phyloP scores from a whole-genome alignment of 768 basidiomycete species.

The Pholiota molesta region DNA sequence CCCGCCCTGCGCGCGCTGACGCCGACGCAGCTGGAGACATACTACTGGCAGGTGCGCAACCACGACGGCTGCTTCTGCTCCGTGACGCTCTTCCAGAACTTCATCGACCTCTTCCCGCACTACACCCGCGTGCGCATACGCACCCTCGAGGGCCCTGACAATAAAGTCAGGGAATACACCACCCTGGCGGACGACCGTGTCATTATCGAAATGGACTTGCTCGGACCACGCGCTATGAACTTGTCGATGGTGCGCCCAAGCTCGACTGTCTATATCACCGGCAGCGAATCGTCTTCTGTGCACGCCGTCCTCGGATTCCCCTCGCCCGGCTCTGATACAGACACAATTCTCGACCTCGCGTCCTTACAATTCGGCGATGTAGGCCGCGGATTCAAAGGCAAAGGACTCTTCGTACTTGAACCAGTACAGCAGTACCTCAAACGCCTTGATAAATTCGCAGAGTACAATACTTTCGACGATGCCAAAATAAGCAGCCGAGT shows the following conservation, averaged over 20 bases:
- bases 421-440: slow-evolving; percentile 15
- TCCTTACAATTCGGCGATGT: slow-evolving; percentile 28
- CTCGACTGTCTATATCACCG: slow-evolving; percentile 18
- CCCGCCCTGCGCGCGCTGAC: slow-evolving; percentile 10
- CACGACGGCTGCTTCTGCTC: slow-evolving; percentile 25
- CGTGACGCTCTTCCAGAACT: slow-evolving; percentile 23
- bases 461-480: slow-evolving; percentile 17
- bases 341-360: slow-evolving; percentile 25
- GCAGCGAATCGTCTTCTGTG: slow-evolving; percentile 4
- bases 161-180: slow-evolving; percentile 11
- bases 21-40: slow-evolving; percentile 22
- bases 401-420: slow-evolving; percentile 26
- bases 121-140: slow-evolving; percentile 22
- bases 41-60: slow-evolving; percentile 26
- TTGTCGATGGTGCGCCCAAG: slow-evolving; percentile 15
- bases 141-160: slow-evolving; percentile 13
- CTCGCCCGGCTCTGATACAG: slow-evolving; percentile 8
- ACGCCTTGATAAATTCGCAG: slow-evolving; percentile 20
- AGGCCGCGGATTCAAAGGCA: slow-evolving; percentile 24
- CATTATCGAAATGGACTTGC: slow-evolving; percentile 24
- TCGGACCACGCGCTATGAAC: slow-evolving; percentile 13
- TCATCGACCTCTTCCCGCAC: slow-evolving; percentile 25
- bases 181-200: slow-evolving; percentile 13
- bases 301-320: slow-evolving; percentile 26
- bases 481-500: slow-evolving; percentile 8